phyloP scores from a whole-genome alignment of 163 green algal genomes.

The Coccomyxa subellipsoidea region DNA sequence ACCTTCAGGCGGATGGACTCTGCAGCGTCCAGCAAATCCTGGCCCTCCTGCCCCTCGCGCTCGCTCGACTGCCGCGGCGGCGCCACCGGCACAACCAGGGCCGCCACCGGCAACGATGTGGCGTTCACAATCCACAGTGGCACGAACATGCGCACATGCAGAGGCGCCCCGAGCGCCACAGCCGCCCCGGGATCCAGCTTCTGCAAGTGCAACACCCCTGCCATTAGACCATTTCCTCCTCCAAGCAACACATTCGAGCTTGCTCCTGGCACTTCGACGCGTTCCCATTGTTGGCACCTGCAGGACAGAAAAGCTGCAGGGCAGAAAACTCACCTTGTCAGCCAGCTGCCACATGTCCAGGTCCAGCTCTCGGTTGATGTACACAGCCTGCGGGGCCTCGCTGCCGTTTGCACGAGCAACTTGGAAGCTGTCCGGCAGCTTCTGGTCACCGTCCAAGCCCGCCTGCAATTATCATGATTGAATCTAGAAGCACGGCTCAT shows the following conservation, averaged over 20 bases:
- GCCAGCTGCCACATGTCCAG: conserved; percentile 28
- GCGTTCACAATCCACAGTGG: conserved; percentile 82
- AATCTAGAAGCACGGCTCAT: neutral
- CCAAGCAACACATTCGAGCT: too few relatives aligned
- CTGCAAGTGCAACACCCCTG: conserved; percentile 8
- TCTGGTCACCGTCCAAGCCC: conserved; percentile 27
- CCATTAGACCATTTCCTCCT: too few relatives aligned
- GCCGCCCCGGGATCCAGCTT: conserved; percentile 49
- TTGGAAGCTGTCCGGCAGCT: conserved; percentile 51
- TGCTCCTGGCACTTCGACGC: neutral
- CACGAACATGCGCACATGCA: conserved; percentile 61
- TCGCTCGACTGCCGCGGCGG: neutral
- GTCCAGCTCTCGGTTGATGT: conserved; percentile 41
- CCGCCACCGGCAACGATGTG: conserved; percentile 52
- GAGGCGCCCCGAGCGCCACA: conserved; percentile 57
- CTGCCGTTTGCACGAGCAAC: conserved; percentile 38
- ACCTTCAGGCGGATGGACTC: conserved; percentile 6
- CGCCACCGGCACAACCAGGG: conserved; percentile 28
- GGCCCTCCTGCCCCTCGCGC: neutral
- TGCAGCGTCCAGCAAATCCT: neutral
- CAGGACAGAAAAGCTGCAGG: neutral
- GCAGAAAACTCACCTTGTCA: neutral
- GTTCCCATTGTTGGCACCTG: neutral
- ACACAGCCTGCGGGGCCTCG: conserved; percentile 31
- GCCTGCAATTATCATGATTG: conserved; percentile 12